These are phyloP conservation scores for Plasmodium adleri DNA, from an alignment of 169 alveolate genomes.

Conservation along the genomic window DNA sequence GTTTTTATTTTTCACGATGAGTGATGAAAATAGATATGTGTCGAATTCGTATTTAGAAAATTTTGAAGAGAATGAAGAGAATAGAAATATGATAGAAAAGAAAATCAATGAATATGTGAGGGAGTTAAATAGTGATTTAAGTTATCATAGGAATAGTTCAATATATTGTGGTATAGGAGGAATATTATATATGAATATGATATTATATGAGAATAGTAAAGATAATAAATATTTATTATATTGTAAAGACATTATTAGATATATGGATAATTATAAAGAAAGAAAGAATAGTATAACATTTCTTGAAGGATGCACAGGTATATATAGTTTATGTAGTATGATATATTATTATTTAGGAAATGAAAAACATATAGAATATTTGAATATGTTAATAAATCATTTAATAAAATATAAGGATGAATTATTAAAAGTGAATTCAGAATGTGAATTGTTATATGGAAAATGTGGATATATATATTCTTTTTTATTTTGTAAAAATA, in stretches of 20 bases:
- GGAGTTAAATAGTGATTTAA: constrained; percentile 24
- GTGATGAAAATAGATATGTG: constrained; percentile 11
- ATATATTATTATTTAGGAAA: constrained; percentile 58
- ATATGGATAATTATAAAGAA: constrained; percentile 9
- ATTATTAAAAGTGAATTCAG: constrained; percentile 17
- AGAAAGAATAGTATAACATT: constrained; percentile 23
- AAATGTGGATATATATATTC: constrained; percentile 72
- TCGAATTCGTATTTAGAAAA: constrained; percentile 30
- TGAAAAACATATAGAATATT: constrained; percentile 14
- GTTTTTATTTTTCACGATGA: not conserved
- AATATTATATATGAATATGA: constrained; percentile 50
- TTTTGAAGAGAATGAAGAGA: constrained; percentile 23
- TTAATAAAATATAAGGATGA: constrained; percentile 23
- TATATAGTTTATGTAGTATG: constrained; percentile 33
- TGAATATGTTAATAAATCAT: constrained; percentile 26
- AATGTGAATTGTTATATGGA: constrained; percentile 73
- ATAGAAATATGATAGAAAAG: constrained; percentile 18
- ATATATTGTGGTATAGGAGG: constrained; percentile 70
- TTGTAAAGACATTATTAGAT: constrained; percentile 28
- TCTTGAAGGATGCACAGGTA: constrained; percentile 46
- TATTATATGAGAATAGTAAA: constrained; percentile 35
- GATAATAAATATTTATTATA: constrained; percentile 32
- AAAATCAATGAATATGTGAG: constrained; percentile 34
- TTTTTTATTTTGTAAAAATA: constrained; percentile 52
- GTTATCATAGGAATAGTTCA: constrained; percentile 20